Conservation (phyloP, 164 flowering plant genomes). For the Malania oleifera region DNA sequence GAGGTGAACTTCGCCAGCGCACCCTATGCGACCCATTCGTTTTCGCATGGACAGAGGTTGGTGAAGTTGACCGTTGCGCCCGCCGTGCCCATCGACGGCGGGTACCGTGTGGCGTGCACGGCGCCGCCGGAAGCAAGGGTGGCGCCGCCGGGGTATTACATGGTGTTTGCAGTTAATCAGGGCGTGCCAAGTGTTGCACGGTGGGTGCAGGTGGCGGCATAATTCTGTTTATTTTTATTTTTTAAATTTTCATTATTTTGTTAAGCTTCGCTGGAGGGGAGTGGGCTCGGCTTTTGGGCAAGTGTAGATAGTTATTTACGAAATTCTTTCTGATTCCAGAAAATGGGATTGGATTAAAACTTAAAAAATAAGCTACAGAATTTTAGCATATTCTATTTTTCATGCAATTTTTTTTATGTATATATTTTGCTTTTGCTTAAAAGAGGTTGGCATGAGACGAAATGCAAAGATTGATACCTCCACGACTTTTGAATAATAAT, state of each 20-base stretch:
- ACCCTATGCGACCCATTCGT: slow-evolving; percentile 88
- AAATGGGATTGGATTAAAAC: no score
- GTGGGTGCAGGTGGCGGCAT: slow-evolving; percentile 63
- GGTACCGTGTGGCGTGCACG: slow-evolving; percentile 45
- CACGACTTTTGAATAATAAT: no score
- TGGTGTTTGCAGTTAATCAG: slow-evolving; percentile 78
- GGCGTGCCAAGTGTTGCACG: slow-evolving; percentile 86
- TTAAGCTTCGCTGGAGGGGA: no score
- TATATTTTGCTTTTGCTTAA: no score
- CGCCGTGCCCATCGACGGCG: slow-evolving; percentile 33
- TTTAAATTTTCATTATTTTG: not conserved
- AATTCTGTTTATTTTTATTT: not conserved
- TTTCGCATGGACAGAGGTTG: slow-evolving; percentile 83
- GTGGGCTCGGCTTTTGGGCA: no score
- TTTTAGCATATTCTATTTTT: no score
- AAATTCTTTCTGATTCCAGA: no score
- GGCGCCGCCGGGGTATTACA: slow-evolving; percentile 92
- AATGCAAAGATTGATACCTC: no score
- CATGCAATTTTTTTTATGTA: no score
- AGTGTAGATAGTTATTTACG: no score
- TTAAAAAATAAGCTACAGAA: no score
- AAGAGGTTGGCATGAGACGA: no score
- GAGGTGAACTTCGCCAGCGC: slow-evolving; percentile 73
- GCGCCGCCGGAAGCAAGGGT: slow-evolving; percentile 67
- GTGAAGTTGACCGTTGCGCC: slow-evolving; percentile 52